phyloP scores from a whole-genome alignment of 2,329 filamentous ascomycete species.

The Neopestalotiopsis rosae region DNA sequence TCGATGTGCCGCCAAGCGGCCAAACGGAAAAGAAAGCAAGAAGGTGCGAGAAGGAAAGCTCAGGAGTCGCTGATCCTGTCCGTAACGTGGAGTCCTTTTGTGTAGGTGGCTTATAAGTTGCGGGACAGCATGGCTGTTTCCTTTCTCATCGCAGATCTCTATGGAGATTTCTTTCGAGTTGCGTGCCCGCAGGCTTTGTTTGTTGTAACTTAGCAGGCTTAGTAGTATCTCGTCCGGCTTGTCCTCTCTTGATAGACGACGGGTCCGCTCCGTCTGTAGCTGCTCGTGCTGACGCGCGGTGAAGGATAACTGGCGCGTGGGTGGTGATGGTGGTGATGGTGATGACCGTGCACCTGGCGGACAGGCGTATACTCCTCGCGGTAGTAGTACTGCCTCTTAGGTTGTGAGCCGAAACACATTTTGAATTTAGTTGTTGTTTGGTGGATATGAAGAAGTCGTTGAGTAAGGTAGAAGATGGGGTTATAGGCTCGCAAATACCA shows the following conservation, averaged over 20 bases:
- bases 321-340: slow-evolving; percentile 22
- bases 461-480: not conserved
- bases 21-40: too few species aligned
- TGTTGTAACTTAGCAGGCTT: not conserved
- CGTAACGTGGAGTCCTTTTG: too few species aligned
- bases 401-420: slow-evolving; percentile 57
- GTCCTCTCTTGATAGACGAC: slow-evolving; percentile 47
- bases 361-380: slow-evolving; percentile 58
- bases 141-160: too few species aligned
- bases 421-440: not conserved
- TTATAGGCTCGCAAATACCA: slow-evolving; percentile 21
- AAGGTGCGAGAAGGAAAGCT: too few species aligned
- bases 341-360: slow-evolving; percentile 40
- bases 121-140: too few species aligned
- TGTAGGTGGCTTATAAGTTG: too few species aligned
- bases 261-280: slow-evolving; percentile 37
- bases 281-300: slow-evolving; percentile 46
- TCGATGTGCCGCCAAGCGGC: too few species aligned
- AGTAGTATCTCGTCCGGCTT: slow-evolving; percentile 39
- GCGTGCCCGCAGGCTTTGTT: too few species aligned
- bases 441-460: slow-evolving; percentile 6
- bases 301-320: slow-evolving; percentile 25
- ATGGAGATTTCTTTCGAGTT: too few species aligned
- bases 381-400: slow-evolving; percentile 58
- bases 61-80: too few species aligned